These are phyloP conservation scores for Globisporangium mamillatum DNA, from an alignment of 352 stramenopile genomes.

Conservation along the genomic window DNA sequence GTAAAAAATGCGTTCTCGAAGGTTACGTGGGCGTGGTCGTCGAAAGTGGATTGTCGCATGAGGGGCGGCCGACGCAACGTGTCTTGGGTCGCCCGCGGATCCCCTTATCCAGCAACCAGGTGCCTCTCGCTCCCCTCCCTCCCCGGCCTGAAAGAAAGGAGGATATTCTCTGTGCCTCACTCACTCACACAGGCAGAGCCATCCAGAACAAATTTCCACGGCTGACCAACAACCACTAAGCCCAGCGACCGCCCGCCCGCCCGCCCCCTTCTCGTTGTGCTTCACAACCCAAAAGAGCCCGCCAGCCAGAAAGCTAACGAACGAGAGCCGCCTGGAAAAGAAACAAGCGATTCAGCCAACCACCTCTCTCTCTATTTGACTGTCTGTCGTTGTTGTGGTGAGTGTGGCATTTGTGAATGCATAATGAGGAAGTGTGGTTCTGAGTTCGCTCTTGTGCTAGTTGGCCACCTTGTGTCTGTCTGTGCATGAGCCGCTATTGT, in stretches of 20 bases:
- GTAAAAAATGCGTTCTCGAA: not conserved
- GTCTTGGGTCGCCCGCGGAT: too few relatives aligned
- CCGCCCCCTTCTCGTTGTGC: conserved; percentile 11
- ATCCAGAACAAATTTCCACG: conserved; percentile 31
- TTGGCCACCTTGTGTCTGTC: too few relatives aligned
- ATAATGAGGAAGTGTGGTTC: not conserved
- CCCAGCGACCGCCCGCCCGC: not conserved
- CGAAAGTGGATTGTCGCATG: not conserved
- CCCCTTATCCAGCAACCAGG: conserved; percentile 1
- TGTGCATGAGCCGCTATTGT: too few relatives aligned
- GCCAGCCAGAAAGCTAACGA: conserved; percentile 1
- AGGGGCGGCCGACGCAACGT: not conserved
- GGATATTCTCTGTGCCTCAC: too few relatives aligned
- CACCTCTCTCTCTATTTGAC: not conserved
- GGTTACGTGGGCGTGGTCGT: not conserved
- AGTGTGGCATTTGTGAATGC: not conserved
- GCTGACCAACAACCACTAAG: conserved; percentile 28
- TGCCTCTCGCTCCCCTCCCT: too few relatives aligned
- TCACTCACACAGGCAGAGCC: not conserved
- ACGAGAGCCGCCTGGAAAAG: not conserved
- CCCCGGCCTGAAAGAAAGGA: too few relatives aligned
- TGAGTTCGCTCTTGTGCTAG: not conserved
- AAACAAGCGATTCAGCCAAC: conserved; percentile 1
- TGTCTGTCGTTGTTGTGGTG: not conserved
- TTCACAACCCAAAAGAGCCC: conserved; percentile 4